These are phyloP conservation scores for Hyaloscypha variabilis DNA, from an alignment of 495 filamentous ascomycete species.

Conservation along the genomic window DNA sequence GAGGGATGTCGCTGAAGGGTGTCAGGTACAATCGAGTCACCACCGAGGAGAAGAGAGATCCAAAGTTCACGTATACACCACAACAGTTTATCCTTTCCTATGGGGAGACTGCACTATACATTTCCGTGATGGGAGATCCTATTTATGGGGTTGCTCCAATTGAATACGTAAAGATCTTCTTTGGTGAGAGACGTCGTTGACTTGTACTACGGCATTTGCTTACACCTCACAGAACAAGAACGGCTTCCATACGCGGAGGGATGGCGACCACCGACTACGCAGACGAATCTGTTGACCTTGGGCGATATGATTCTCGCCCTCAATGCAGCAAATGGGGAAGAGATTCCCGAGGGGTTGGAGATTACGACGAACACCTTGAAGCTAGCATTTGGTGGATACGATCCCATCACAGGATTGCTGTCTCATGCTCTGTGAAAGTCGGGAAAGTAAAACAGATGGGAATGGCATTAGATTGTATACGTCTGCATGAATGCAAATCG, in stretches of 20 bases:
- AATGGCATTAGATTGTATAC: not conserved
- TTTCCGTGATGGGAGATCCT: conserved; percentile 21
- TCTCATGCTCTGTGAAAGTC: not conserved
- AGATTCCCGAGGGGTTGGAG: conserved; percentile 11
- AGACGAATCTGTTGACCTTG: conserved; percentile 19
- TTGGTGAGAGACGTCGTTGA: conserved; percentile 11
- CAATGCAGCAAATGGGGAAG: conserved; percentile 14
- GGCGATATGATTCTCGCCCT: conserved; percentile 8
- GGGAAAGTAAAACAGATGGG: not conserved
- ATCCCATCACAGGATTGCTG: conserved; percentile 14
- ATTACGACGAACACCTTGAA: conserved; percentile 19
- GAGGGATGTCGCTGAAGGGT: not conserved
- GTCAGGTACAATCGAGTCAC: conserved; percentile 15
- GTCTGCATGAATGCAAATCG: not conserved
- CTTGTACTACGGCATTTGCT: not conserved
- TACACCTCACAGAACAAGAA: conserved; percentile 18
- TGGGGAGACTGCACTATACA: conserved; percentile 26
- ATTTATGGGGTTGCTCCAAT: conserved; percentile 22
- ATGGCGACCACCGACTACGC: conserved; percentile 12
- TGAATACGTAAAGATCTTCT: conserved; percentile 20
- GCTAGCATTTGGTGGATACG: conserved; percentile 15
- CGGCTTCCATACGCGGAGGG: conserved; percentile 21
- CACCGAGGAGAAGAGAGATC: conserved; percentile 9
- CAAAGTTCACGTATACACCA: conserved; percentile 22
- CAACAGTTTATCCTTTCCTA: conserved; percentile 25